Percentiles rank a stretch among this genome's conserved stretches.
Evolutionary conservation across 2,329 filamentous ascomycete genomes (phyloP).

Genomic region (Corynespora cassiicola): DNA sequence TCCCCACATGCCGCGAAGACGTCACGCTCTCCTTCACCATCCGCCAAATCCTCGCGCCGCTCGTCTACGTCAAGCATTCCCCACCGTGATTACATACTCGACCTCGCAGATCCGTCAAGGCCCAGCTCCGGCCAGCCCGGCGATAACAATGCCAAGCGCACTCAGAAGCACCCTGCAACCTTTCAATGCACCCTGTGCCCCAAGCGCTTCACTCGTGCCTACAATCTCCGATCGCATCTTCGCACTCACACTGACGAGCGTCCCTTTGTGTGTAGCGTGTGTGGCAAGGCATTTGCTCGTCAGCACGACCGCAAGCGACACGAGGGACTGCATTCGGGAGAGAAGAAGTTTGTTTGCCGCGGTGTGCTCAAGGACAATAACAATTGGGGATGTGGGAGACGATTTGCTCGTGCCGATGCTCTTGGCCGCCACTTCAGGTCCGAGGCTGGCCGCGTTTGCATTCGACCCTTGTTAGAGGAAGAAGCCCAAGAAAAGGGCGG

Average conservation of each 20-base stretch:
- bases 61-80: slow-evolving; percentile 60
- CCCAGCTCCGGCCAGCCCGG: slow-evolving; percentile 61
- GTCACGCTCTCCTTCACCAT: slow-evolving; percentile 57
- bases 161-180: slow-evolving; percentile 96
- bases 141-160: slow-evolving; percentile 69
- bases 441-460: slow-evolving; percentile 93
- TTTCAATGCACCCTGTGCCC: slow-evolving; percentile 95
- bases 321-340: slow-evolving; percentile 92
- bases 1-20: slow-evolving; percentile 50
- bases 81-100: slow-evolving; percentile 80
- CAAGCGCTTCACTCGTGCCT: slow-evolving; percentile 94
- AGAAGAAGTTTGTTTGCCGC: slow-evolving; percentile 98
- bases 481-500: slow-evolving; percentile 81
- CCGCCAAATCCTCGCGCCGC: slow-evolving; percentile 55
- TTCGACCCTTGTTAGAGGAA: slow-evolving; percentile 95
- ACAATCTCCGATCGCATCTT: slow-evolving; percentile 93
- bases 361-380: slow-evolving; percentile 84
- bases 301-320: slow-evolving; percentile 98
- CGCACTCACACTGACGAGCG: slow-evolving; percentile 97
- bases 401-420: slow-evolving; percentile 94
- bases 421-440: slow-evolving; percentile 93
- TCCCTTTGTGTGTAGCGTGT: slow-evolving; percentile 96
- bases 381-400: slow-evolving; percentile 90
- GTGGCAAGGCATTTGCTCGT: slow-evolving; percentile 94
- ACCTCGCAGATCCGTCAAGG: slow-evolving; percentile 86